phyloP scores from a whole-genome alignment of 2,329 filamentous ascomycete species.

The Zymoseptoria crescenta region DNA sequence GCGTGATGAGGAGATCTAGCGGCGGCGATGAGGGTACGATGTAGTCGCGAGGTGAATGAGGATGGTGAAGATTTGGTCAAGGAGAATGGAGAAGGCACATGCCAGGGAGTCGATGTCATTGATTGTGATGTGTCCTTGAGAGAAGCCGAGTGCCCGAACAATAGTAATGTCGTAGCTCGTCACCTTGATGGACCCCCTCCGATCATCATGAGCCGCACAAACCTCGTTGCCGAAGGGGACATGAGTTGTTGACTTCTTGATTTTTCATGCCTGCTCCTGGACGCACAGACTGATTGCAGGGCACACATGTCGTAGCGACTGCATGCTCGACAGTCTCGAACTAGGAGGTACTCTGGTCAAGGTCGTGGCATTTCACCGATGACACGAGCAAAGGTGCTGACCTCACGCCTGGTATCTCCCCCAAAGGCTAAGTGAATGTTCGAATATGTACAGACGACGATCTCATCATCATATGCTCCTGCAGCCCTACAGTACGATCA shows the following conservation, averaged over 20 bases:
- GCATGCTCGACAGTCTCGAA: too few species aligned
- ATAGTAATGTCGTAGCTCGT: not conserved
- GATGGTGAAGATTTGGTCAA: not conserved
- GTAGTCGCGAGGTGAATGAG: not conserved
- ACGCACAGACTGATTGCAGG: not conserved
- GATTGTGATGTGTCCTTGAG: not conserved
- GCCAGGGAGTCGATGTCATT: not conserved
- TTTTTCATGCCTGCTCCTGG: not conserved
- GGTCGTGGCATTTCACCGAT: too few species aligned
- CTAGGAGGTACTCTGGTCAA: too few species aligned
- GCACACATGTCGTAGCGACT: not conserved
- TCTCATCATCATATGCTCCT: not conserved
- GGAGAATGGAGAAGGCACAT: not conserved
- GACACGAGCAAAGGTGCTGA: too few species aligned
- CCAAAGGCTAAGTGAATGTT: too few species aligned
- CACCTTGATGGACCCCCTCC: not conserved
- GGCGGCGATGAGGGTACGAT: not conserved
- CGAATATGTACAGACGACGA: not conserved
- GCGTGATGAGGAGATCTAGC: not conserved
- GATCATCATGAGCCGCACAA: not conserved
- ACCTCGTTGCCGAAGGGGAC: not conserved
- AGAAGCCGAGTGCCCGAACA: not conserved
- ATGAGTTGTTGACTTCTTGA: not conserved
- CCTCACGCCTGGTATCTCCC: too few species aligned
- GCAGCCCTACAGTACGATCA: not conserved